These are phyloP conservation scores for Chrysophaeum taylorii DNA, from an alignment of 352 stramenopile species.

Conservation along the genomic window DNA sequence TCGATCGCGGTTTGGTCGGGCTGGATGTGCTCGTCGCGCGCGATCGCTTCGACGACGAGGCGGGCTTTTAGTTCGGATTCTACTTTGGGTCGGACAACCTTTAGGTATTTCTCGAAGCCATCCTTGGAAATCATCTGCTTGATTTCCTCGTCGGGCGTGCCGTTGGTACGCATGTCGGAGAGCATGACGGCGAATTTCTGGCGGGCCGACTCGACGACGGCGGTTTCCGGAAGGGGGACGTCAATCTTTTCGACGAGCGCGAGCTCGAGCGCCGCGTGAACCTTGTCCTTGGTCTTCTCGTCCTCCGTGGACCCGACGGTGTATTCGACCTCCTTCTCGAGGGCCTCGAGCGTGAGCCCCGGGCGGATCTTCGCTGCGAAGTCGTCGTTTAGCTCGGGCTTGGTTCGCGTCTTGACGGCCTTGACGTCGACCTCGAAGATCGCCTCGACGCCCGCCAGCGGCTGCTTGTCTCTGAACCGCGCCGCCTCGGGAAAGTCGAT, in stretches of 20 bases:
- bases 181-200: slow-evolving; percentile 39
- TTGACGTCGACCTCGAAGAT: not conserved
- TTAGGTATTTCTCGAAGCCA: slow-evolving; percentile 33
- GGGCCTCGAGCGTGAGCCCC: slow-evolving; percentile 27
- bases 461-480: not conserved
- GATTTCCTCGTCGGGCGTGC: slow-evolving; percentile 26
- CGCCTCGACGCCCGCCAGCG: not conserved
- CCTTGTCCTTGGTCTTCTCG: not conserved
- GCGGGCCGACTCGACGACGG: slow-evolving; percentile 29
- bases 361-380: slow-evolving; percentile 28
- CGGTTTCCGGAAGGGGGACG: slow-evolving; percentile 27
- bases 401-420: slow-evolving; percentile 10
- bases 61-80: slow-evolving; percentile 9
- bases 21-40: slow-evolving; percentile 23
- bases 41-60: slow-evolving; percentile 26
- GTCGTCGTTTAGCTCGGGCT: slow-evolving; percentile 30
- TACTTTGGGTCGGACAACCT: slow-evolving; percentile 24
- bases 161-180: slow-evolving; percentile 29
- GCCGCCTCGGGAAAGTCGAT: not conserved
- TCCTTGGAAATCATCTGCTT: slow-evolving; percentile 34
- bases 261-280: slow-evolving; percentile 25
- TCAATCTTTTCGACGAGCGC: slow-evolving; percentile 20
- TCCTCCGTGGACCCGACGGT: slow-evolving; percentile 17
- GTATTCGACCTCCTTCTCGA: slow-evolving; percentile 28
- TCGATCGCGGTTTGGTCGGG: slow-evolving; percentile 25